Percentiles rank a stretch among this genome's conserved stretches.
Evolutionary conservation across 768 basidiomycete genomes (phyloP).

Genomic region (Lepiota brunneoincarnata): DNA sequence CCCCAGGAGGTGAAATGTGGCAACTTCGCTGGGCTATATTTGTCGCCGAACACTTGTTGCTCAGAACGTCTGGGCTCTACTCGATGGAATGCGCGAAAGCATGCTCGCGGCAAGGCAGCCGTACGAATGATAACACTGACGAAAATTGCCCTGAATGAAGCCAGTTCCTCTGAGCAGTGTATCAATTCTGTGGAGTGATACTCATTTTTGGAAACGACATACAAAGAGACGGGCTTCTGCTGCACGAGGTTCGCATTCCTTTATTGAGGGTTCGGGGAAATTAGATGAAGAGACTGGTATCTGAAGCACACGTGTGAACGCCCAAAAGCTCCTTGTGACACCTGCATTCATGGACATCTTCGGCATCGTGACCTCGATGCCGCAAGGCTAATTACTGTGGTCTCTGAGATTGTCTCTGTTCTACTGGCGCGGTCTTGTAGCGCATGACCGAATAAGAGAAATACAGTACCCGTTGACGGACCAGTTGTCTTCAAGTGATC

Average conservation of each 20-base stretch:
- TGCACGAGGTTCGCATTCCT: slow-evolving; percentile 5
- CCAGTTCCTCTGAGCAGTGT: not conserved
- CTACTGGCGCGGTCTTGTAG: too few species aligned
- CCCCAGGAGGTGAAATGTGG: not conserved
- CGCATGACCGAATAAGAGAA: too few species aligned
- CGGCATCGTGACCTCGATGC: not conserved
- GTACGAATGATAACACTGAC: too few species aligned
- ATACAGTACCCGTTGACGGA: too few species aligned
- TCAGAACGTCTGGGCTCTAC: too few species aligned
- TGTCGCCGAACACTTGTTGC: not conserved
- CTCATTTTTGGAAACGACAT: not conserved
- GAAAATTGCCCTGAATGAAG: too few species aligned
- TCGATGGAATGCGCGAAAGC: too few species aligned
- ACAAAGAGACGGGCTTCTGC: not conserved
- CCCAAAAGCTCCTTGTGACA: not conserved
- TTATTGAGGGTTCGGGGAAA: not conserved
- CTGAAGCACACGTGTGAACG: not conserved
- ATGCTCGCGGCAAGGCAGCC: too few species aligned
- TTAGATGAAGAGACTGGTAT: too few species aligned
- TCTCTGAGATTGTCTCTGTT: too few species aligned
- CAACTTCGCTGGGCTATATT: not conserved
- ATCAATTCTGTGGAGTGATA: not conserved
- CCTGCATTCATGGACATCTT: not conserved
- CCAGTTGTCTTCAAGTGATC: too few species aligned
- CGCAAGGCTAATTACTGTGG: too few species aligned